Base-by-base conservation (phyloP, 2,329 filamentous ascomycete genomes). In the Phaeoacremonium minimum region DNA sequence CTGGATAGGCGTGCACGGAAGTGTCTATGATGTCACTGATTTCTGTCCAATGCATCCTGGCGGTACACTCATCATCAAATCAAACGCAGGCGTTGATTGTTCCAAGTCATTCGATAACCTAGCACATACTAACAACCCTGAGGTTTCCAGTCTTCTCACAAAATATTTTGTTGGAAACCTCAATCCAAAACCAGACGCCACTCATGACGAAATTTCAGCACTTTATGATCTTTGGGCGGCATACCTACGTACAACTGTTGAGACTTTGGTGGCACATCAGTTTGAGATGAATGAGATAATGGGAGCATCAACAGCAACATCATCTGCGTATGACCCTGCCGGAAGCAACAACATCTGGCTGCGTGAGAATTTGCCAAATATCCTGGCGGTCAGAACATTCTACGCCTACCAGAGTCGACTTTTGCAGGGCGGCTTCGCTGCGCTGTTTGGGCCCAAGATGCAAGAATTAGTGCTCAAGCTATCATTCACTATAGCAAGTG, bases 221-320 rank as follows among this genome's bases (percentile, higher is more conserved):
- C 47, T 75, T 1, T 70, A 75, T 36, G 66, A 72, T 42, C 57
- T 73, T 6, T 76, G 71, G 70, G 53, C 64, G 0, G 63, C 63
- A 0, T 75, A 75, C 40, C 57, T 75, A 2, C 58, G 66, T 1
- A 66, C 61, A 0, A 63, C 61, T 0, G 69, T 74, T 1, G 72
- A 75, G 46, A 74, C 67, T 0, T 55, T 75, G 1, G 71, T 73
- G 0, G 67, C 70, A 1, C 67, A 75, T 33, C 68, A 69, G 37
- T 72, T 75, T 40, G 70, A 75, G 46, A 72, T 73, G 55, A 61
- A 72, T n/a, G n/a, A n/a, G n/a, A n/a, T n/a, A n/a, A n/a, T n/a
- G n/a, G n/a, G n/a, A n/a, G n/a, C n/a, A n/a, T n/a, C n/a, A n/a
- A n/a, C n/a, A n/a, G n/a, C n/a, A n/a, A n/a, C n/a, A n/a, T n/a